Evolutionary conservation across 78 protist genomes (phyloP), one percentile per base, ranked within the genome.

Genomic region (Speleostelium caveatum): DNA sequence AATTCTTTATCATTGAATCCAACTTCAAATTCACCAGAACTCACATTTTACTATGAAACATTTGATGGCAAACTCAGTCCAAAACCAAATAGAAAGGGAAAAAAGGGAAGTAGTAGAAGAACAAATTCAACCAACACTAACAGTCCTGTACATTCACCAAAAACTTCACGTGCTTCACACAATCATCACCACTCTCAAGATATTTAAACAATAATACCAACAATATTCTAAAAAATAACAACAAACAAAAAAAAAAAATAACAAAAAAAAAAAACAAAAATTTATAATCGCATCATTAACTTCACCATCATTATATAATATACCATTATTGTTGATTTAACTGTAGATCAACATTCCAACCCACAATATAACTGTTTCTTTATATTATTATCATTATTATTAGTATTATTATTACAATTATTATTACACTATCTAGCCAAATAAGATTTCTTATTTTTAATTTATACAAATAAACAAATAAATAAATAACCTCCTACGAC

Each of bases 1-100:
- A 75, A 24, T 60, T 24, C 33, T n/a, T 60, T 49, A 10, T 5
- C 36, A 10, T n/a, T 41, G 21, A n/a, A n/a, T n/a, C 69, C 85
- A 35, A 75, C 35, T 41, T 60, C 85, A 58, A 75, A 56, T 8
- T 59, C 69, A 5, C 36, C 60, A 36, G 85, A 60, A 10, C 26
- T 75, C 16, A 41, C 69, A 56, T n/a, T n/a, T 24, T 45, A 6
- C 53, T 45, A 45, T 45, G 53, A 45, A 45, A 6, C 53, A 45
- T 45, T 45, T 10, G n/a, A 45, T 10, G 10, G 6, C 53, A 6
- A 45, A 45, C 53, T 38, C 49, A 32, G 58, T 59, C 75, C 66
- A 22, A 33, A 45, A 8, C 53, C 58, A 2, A 16, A 33, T 66
- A 35, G 61, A 39, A 36, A 55, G 16, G 16, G 65, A 8, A 68